phyloP scores from a whole-genome alignment of 2,329 filamentous ascomycete genomes.

The Claviceps sp. region DNA sequence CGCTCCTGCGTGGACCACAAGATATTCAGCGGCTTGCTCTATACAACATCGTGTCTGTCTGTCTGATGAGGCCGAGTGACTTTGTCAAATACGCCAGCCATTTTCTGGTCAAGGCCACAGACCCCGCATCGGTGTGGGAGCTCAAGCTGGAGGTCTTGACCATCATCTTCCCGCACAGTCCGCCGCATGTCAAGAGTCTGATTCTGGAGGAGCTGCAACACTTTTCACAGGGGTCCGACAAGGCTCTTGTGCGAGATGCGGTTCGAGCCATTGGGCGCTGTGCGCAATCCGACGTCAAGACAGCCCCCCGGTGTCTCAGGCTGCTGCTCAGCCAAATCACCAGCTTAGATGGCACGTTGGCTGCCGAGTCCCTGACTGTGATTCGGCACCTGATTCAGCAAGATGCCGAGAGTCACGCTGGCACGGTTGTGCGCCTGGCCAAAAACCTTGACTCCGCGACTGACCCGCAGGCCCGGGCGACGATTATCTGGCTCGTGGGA shows the following conservation, averaged over 20 bases:
- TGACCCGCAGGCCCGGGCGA: slow-evolving; percentile 78
- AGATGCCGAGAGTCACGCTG: slow-evolving; percentile 64
- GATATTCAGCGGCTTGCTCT: slow-evolving; percentile 85
- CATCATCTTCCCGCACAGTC: slow-evolving; percentile 76
- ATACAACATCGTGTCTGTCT: slow-evolving; percentile 92
- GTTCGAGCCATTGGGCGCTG: slow-evolving; percentile 90
- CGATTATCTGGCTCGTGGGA: slow-evolving; percentile 93
- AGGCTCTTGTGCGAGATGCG: slow-evolving; percentile 70
- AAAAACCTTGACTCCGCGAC: slow-evolving; percentile 83
- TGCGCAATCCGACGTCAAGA: slow-evolving; percentile 61
- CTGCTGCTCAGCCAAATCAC: slow-evolving; percentile 79
- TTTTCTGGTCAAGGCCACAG: slow-evolving; percentile 72
- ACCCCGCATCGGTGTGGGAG: slow-evolving; percentile 71
- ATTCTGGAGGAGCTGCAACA: slow-evolving; percentile 90
- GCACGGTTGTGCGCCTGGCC: slow-evolving; percentile 77
- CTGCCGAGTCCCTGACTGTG: slow-evolving; percentile 86
- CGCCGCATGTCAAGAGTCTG: slow-evolving; percentile 63
- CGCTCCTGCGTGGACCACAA: slow-evolving; percentile 68
- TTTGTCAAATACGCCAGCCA: slow-evolving; percentile 83
- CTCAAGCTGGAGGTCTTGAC: slow-evolving; percentile 87
- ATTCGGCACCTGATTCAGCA: slow-evolving; percentile 93
- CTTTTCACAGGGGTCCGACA: slow-evolving; percentile 65
- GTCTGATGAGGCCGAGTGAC: slow-evolving; percentile 57
- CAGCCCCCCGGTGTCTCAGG: slow-evolving; percentile 66
- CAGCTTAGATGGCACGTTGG: slow-evolving; percentile 73